Conservation (phyloP, 768 basidiomycete genomes). For the Ephemerocybe angulata region DNA sequence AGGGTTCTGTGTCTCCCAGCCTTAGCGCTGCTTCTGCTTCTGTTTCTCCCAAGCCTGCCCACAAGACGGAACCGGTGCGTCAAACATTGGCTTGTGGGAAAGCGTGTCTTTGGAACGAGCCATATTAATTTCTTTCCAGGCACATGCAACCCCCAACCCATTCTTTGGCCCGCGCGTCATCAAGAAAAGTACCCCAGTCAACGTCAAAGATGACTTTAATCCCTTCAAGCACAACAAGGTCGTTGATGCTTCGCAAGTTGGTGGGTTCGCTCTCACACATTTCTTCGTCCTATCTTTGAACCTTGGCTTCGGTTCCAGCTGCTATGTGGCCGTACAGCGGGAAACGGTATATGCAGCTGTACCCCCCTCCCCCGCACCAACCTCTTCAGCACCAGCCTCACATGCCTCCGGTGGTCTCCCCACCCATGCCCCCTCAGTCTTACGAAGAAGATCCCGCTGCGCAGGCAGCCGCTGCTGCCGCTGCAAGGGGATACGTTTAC, state of each 20-base stretch:
- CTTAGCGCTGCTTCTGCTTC: constrained; percentile 39
- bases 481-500: constrained; percentile 63
- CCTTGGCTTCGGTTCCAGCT: constrained; percentile 36
- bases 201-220: constrained; percentile 96
- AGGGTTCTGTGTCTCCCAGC: constrained; percentile 48
- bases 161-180: constrained; percentile 83
- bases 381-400: constrained; percentile 65
- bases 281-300: neutral
- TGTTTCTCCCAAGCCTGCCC: constrained; percentile 54
- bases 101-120: too few relatives aligned
- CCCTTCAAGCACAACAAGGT: constrained; percentile 90
- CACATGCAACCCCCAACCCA: constrained; percentile 63
- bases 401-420: constrained; percentile 61
- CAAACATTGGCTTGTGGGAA: too few relatives aligned
- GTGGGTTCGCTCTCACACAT: constrained; percentile 44
- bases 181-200: constrained; percentile 73
- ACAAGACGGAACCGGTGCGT: constrained; percentile 54
- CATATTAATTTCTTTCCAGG: constrained; percentile 19
- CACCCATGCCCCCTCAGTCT: constrained; percentile 66
- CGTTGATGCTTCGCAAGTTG: constrained; percentile 64
- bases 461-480: constrained; percentile 39
- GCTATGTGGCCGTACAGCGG: constrained; percentile 87
- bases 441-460: constrained; percentile 77
- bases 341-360: constrained; percentile 79
- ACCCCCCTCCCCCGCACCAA: constrained; percentile 59